phyloP scores from a whole-genome alignment of 805 yeast genomes.

The Vanderwaltozyma tropicalis region DNA sequence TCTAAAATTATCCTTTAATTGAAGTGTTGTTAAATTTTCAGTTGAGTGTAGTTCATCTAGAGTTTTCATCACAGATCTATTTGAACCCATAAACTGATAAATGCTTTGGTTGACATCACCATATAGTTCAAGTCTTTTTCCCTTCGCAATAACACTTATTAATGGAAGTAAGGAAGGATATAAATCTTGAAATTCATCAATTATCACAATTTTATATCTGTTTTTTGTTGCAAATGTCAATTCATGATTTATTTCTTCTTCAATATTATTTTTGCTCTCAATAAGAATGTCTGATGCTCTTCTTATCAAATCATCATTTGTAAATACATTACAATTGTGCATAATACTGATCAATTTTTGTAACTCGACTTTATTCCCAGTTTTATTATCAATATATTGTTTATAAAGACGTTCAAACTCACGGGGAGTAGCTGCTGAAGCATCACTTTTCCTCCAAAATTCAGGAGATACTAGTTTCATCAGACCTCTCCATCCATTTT shows the following conservation, averaged over 20 bases:
- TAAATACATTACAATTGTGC: slow-evolving; percentile 27
- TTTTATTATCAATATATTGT: slow-evolving; percentile 7
- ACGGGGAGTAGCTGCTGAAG: slow-evolving; percentile 6
- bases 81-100: slow-evolving; percentile 54
- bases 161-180: slow-evolving; percentile 41
- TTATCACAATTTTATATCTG: slow-evolving; percentile 36
- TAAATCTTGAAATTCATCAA: slow-evolving; percentile 71
- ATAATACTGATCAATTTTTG: slow-evolving; percentile 16
- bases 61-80: slow-evolving; percentile 25
- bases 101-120: slow-evolving; percentile 68
- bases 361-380: not conserved
- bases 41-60: slow-evolving; percentile 12
- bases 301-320: slow-evolving; percentile 25
- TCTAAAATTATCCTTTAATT: slow-evolving; percentile 46
- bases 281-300: slow-evolving; percentile 14
- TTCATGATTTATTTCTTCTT: not conserved
- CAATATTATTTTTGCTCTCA: not conserved
- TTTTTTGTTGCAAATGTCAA: slow-evolving; percentile 8
- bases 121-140: slow-evolving; percentile 50
- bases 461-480: slow-evolving; percentile 27
- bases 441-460: slow-evolving; percentile 7
- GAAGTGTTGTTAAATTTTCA: slow-evolving; percentile 19
- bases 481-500: slow-evolving; percentile 41
- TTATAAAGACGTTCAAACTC: slow-evolving; percentile 14
- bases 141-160: slow-evolving; percentile 29